Evolutionary conservation across 1,139 yeast species (phyloP), one percentile per base, ranked within the genome.

Genomic region (Pichia sp.): DNA sequence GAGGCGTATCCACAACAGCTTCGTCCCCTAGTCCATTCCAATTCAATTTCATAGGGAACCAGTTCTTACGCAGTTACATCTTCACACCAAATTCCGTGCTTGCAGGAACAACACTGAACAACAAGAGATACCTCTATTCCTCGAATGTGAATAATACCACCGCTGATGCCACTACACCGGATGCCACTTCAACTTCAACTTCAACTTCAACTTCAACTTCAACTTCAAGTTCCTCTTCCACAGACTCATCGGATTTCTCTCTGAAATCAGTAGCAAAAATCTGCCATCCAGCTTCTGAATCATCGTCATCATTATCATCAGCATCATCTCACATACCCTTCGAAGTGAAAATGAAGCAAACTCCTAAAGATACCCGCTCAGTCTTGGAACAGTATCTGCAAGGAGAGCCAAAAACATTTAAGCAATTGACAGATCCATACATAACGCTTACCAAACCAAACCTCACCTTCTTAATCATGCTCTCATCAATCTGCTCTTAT

Each of bases 401-500:
- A 10, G 56, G 55, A 28, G 52, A 55, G 29, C 47, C 43, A 14
- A 25, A 41, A 41, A 37, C 50, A 35, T 42, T 66, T 32, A 60
- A 64, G 52, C 52, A 64, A 19, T 39, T 67, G 20, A 51, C 68
- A 2, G 67, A 68, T 16, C 82, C 87, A 1, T 87, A 85, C 51
- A 47, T 86, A 15, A 86, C 86, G 46, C 67, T 91, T 17, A 76
- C 96, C 3, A 91, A 91, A 58, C 98, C 99, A 13, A 72, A 87
- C 40, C 67, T 91, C 36, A 85, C 97, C 0, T 74, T 88, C 7
- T 63, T 93, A 31, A 96, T 91, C 6, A 94, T 93, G 51, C 66
- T 91, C 18, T 83, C 96, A 39, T 84, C 96, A 1, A 86, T 91
- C 51, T 86, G 97, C 42, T 82, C 96, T 0, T 91, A 91, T 54